Base-by-base conservation (phyloP, 495 filamentous ascomycete genomes). In the Daldinia childiae region DNA sequence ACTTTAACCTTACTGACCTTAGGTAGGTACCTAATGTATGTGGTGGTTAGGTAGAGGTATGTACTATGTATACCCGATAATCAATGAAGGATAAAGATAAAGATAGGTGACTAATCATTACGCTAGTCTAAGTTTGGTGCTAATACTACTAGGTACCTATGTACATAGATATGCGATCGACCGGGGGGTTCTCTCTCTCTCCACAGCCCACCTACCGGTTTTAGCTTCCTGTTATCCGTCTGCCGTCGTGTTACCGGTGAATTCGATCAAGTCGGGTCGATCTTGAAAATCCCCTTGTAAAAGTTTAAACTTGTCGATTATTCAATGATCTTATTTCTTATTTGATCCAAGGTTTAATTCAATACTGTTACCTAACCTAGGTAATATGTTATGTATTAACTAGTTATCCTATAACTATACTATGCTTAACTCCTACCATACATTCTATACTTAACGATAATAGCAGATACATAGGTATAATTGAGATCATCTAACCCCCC, bases 201-300 rank as follows among this genome's bases (percentile, higher is more conserved):
- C 50, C 62, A 57, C 68, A 71, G 24, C 48, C 62, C 65, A 68
- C 65, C 56, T 70, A 69, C 67, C 55, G 55, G 32, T 54, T 70
- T 70, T 62, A 60, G 68, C 41, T 65, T 65, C 39, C 43, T 58
- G 36, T 48, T 61, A 61, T 61, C 26, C 39, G 50, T 48, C 43
- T 48, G 43, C 43, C 57, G 38, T 36, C 55, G 55, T 58, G 55
- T 27, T 34, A 39, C 55, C 55, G 55, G 32, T 26, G 30, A 58
- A 58, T 58, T 58, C 32, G 32, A 39, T 58, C 55, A 38, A 58
- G 30, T 58, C 26, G 55, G 32, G 30, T 58, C 26, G 32, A 58
- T 58, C 55, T 36, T 14, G 32, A 39, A 24, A 24, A 39, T 24
- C 34, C 34, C 55, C 55, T 58, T 58, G 55, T 15, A 39, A 39